Evolutionary conservation across 2,329 filamentous ascomycete genomes (phyloP).

Genomic region (Botryotinia narcissicola): DNA sequence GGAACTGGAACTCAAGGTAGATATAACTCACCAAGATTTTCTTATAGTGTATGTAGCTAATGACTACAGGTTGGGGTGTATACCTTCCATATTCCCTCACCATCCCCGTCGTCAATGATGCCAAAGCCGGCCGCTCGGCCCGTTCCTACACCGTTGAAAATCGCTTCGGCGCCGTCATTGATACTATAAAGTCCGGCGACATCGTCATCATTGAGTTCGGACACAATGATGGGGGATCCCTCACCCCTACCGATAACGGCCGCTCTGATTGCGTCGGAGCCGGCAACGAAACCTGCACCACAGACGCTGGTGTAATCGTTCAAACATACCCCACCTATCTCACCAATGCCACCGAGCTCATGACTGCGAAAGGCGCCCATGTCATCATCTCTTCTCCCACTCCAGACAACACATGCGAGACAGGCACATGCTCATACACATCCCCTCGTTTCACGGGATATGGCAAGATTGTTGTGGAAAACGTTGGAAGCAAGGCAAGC

Average conservation of each 20-base stretch:
- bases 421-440: constrained; percentile 47
- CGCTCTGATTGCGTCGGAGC: constrained; percentile 53
- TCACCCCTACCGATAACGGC: constrained; percentile 54
- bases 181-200: constrained; percentile 37
- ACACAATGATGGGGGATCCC: constrained; percentile 64
- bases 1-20: constrained; percentile 45
- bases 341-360: constrained; percentile 31
- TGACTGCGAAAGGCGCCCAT: constrained; percentile 54
- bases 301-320: constrained; percentile 46
- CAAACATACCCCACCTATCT: constrained; percentile 37
- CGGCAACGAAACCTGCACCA: constrained; percentile 47
- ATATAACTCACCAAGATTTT: neutral
- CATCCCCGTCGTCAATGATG: constrained; percentile 57
- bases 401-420: constrained; percentile 62
- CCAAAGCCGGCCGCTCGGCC: constrained; percentile 63
- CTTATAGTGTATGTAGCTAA: neutral
- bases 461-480: constrained; percentile 46
- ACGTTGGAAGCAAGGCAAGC: constrained; percentile 40
- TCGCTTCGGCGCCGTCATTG: constrained; percentile 57
- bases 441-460: constrained; percentile 58
- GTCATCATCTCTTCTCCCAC: constrained; percentile 61
- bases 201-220: constrained; percentile 60
- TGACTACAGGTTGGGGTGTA: constrained; percentile 57
- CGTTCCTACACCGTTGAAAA: constrained; percentile 66
- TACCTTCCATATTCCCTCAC: constrained; percentile 54